Conservation (phyloP, 768 basidiomycete genomes). For the Thelephora ganbajun region DNA sequence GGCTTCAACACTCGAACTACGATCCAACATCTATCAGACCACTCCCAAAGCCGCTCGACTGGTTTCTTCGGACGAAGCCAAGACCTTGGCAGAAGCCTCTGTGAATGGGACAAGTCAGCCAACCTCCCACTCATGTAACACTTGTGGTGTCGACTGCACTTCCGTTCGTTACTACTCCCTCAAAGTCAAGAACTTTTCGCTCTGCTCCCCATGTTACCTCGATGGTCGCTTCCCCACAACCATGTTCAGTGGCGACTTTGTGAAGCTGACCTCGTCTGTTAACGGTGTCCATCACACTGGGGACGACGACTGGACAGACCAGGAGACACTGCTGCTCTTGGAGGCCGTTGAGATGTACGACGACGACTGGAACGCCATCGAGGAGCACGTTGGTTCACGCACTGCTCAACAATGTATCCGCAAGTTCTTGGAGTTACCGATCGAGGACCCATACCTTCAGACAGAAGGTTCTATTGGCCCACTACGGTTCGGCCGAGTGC, state of each 20-base stretch:
- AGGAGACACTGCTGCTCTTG: constrained; percentile 78
- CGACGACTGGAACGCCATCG: constrained; percentile 89
- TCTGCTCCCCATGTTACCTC: constrained; percentile 88
- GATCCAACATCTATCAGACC: constrained; percentile 78
- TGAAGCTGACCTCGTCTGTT: constrained; percentile 40
- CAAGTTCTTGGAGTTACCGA: constrained; percentile 90
- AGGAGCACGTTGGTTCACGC: constrained; percentile 86
- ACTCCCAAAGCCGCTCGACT: constrained; percentile 71
- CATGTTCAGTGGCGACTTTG: constrained; percentile 96
- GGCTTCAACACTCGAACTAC: constrained; percentile 75
- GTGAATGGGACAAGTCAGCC: constrained; percentile 37
- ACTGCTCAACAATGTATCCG: constrained; percentile 91
- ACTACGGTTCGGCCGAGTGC: constrained; percentile 62
- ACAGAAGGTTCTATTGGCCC: constrained; percentile 66
- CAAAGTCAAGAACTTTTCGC: constrained; percentile 82
- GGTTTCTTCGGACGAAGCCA: constrained; percentile 56
- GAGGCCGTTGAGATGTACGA: constrained; percentile 98
- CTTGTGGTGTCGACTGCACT: constrained; percentile 91
- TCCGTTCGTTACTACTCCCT: constrained; percentile 80
- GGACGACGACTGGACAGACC: constrained; percentile 77
- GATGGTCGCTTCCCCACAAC: constrained; percentile 93
- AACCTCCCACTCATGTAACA: constrained; percentile 58
- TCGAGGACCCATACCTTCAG: constrained; percentile 87
- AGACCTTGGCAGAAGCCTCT: constrained; percentile 22
- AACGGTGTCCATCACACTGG: constrained; percentile 24